Evolutionary conservation across 1,284 basidiomycete species (phyloP).

Genomic region (Ceratobasidium sp.): DNA sequence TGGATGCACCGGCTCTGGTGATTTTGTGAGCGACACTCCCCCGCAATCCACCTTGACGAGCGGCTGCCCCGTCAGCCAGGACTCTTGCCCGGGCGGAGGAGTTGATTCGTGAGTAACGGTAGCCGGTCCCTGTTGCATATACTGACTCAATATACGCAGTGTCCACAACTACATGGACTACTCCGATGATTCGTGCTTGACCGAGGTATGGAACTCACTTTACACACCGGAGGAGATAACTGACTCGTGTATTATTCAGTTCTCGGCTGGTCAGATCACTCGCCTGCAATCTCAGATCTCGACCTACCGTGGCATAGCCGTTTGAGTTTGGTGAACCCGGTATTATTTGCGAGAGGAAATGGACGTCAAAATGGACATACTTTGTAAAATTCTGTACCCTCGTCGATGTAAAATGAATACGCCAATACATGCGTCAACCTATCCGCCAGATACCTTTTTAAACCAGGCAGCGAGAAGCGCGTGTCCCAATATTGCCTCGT

Average conservation of each 20-base stretch:
- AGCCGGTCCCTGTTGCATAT: not conserved
- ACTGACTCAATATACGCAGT: not conserved
- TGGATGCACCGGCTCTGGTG: conserved; percentile 44
- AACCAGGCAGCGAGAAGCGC: no score
- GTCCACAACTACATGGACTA: conserved; percentile 40
- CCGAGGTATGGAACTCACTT: not conserved
- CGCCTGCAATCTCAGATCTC: conserved; percentile 48
- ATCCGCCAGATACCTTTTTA: no score
- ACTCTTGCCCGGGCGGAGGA: conserved; percentile 41
- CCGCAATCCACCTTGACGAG: conserved; percentile 35
- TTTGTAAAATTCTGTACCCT: no score
- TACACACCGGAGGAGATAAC: not conserved
- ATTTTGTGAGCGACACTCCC: conserved; percentile 45
- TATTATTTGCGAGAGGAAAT: no score
- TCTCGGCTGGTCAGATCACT: conserved; percentile 55
- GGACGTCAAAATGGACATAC: no score
- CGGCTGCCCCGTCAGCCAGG: conserved; percentile 39
- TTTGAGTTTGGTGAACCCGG: conserved; percentile 36
- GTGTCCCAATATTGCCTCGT: no score
- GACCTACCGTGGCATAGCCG: not conserved
- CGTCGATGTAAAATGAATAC: no score
- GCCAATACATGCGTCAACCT: no score
- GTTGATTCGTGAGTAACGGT: conserved; percentile 36
- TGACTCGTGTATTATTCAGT: conserved; percentile 56
- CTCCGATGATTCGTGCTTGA: conserved; percentile 42